Percentiles rank a stretch among this genome's conserved stretches.
phyloP scores from a whole-genome alignment of 495 filamentous ascomycete genomes.

The Annulohypoxylon nitens region DNA sequence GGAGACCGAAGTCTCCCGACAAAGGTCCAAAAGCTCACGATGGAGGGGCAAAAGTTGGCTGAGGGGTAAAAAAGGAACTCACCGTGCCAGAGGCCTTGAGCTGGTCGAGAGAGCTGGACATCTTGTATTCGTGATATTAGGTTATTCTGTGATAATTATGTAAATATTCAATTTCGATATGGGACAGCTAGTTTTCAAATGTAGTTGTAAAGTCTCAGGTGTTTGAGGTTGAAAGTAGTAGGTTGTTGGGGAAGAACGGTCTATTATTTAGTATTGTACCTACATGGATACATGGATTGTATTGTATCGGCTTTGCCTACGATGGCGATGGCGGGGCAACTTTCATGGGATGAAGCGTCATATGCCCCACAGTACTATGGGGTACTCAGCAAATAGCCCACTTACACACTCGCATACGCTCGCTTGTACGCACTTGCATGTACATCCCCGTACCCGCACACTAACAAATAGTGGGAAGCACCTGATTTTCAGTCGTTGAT shows the following conservation, averaged over 20 bases:
- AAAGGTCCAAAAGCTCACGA: conserved; percentile 39
- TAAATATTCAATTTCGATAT: conserved; percentile 8
- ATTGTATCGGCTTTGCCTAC: conserved; percentile 33
- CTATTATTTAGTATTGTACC: conserved; percentile 23
- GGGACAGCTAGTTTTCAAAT: conserved; percentile 5
- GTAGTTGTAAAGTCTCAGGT: conserved; percentile 37
- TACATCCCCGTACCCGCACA: conserved; percentile 28
- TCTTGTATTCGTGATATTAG: conserved; percentile 57
- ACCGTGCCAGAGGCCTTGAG: conserved; percentile 96
- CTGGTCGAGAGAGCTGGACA: conserved; percentile 92
- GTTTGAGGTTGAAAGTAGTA: conserved; percentile 16
- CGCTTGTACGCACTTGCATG: conserved; percentile 9
- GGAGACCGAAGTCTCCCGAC: conserved; percentile 28
- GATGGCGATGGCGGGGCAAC: conserved; percentile 43
- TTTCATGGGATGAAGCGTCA: conserved; percentile 39
- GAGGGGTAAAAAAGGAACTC: conserved; percentile 65
- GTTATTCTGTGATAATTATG: conserved; percentile 27
- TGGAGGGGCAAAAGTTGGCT: conserved; percentile 50
- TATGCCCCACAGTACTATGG: conserved; percentile 43
- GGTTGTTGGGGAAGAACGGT: conserved; percentile 37
- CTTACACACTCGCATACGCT: conserved; percentile 1
- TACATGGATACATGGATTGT: neutral
- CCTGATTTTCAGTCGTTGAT: conserved; percentile 38
- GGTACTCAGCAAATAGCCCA: conserved; percentile 23
- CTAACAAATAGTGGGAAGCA: conserved; percentile 26